These are phyloP conservation scores for Coccomyxa sp. DNA, from an alignment of 139 green algal genomes.

Conservation along the genomic window DNA sequence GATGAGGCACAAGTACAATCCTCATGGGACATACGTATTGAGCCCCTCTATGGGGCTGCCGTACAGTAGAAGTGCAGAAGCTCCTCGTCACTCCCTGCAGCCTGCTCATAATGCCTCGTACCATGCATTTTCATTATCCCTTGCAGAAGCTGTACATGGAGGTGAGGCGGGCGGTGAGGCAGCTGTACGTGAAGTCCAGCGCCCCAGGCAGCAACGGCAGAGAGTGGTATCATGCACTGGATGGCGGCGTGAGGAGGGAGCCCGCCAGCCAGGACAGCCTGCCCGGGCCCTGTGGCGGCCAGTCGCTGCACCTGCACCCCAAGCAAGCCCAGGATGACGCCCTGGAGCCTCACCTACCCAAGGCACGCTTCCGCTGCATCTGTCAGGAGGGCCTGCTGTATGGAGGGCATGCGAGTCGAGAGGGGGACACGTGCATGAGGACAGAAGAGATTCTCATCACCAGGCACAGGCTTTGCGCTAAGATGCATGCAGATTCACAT, in stretches of 20 bases:
- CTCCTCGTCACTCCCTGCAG: no score
- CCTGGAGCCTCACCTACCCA: not conserved
- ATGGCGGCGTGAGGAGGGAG: not conserved
- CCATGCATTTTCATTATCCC: not conserved
- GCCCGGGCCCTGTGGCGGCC: conserved; percentile 12
- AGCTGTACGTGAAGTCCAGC: conserved; percentile 4
- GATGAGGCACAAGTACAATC: not conserved
- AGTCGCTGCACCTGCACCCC: conserved; percentile 12
- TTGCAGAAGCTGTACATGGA: conserved; percentile 22
- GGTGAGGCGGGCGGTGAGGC: conserved; percentile 9
- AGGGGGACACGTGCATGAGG: not conserved
- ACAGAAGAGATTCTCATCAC: not conserved
- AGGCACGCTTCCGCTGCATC: not conserved
- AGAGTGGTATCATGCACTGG: not conserved
- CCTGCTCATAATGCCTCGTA: not conserved
- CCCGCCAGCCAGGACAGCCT: conserved; percentile 4
- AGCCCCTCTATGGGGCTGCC: not conserved
- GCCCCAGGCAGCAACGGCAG: no score
- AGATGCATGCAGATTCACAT: not conserved
- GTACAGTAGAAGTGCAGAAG: no score
- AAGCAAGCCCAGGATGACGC: not conserved
- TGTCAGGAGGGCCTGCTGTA: not conserved
- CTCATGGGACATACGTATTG: not conserved
- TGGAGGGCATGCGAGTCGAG: not conserved
- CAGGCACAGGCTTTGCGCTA: no score